Evolutionary conservation across 495 filamentous ascomycete genomes (phyloP).

Genomic region (Neurospora discreta): DNA sequence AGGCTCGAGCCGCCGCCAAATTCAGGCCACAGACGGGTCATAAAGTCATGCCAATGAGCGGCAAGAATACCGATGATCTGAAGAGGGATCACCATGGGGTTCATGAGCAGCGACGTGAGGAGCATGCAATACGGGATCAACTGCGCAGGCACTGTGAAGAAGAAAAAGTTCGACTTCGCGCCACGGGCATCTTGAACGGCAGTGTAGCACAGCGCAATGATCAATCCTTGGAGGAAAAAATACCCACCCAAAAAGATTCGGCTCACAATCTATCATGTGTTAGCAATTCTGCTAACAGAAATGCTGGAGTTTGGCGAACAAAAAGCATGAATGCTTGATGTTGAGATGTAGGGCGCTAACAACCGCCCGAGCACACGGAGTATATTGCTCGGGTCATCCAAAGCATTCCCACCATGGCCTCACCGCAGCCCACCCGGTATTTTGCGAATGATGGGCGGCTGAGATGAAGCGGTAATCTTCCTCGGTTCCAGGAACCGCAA

Average conservation of each 20-base stretch:
- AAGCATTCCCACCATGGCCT: slow-evolving; percentile 81
- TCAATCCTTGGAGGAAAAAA: slow-evolving; percentile 55
- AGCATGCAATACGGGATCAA: slow-evolving; percentile 70
- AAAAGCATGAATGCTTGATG: slow-evolving; percentile 4
- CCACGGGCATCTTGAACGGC: slow-evolving; percentile 72
- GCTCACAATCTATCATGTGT: slow-evolving; percentile 30
- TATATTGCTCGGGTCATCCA: slow-evolving; percentile 66
- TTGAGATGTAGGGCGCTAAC: slow-evolving; percentile 73
- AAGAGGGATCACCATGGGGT: slow-evolving; percentile 31
- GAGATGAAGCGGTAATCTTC: slow-evolving; percentile 84
- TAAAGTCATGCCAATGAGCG: slow-evolving; percentile 77
- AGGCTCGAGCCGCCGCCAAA: slow-evolving; percentile 70
- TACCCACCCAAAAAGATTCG: slow-evolving; percentile 35
- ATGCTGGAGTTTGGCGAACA: not conserved
- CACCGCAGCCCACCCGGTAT: slow-evolving; percentile 60
- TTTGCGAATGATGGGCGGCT: slow-evolving; percentile 70
- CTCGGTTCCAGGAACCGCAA: slow-evolving; percentile 97
- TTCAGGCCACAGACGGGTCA: slow-evolving; percentile 69
- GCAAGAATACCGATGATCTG: slow-evolving; percentile 63
- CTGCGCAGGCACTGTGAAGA: slow-evolving; percentile 66
- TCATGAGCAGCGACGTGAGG: slow-evolving; percentile 49
- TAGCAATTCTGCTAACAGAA: slow-evolving; percentile 9
- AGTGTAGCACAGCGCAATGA: slow-evolving; percentile 70
- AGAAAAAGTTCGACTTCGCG: slow-evolving; percentile 54
- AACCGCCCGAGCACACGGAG: slow-evolving; percentile 61